Base-by-base conservation (phyloP, 768 basidiomycete species). In the Collybia nuda region DNA sequence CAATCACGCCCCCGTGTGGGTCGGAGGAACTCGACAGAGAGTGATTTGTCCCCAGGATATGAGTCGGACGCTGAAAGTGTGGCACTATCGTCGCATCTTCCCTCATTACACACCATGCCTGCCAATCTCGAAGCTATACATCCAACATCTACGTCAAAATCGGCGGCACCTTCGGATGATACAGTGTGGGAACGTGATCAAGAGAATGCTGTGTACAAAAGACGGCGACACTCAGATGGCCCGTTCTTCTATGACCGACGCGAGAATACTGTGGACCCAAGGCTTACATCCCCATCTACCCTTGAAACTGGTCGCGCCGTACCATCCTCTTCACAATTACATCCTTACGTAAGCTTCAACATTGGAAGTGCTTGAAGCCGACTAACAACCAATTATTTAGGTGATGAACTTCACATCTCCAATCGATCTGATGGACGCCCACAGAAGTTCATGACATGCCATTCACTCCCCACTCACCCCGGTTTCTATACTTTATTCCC, bases 331-430 rank as follows among this genome's bases (percentile, higher is more conserved):
- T 63, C 65, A 18, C 62, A 63, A 18, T 55, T 76, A n/a, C 74
- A 75, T 62, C 75, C 73, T 50, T 78, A 74, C 56, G 76, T 76
- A 48, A 62, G 71, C 58, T 23, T 5, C 37, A 7, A 18, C 17
- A n/a, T 35, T 22, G 22, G n/a, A 14, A 32, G 12, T 32, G 19
- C 51, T 5, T 32, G 41, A 48, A 11, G 46, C 46, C 47, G 35
- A 39, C 38, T 32, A 15, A 23, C 42, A 52, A 11, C 43, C 43
- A 26, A 56, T 41, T 28, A 56, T 41, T 28, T 48, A 78, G 76
- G 64, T 76, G 18, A 58, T 75, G 45, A 67, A 70, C 48, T 78
- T 73, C 52, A 76, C 70, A 24, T 76, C 75, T 19, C 74, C 75
- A 11, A 73, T 78, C 53, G 76, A 74, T 57, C 48, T 74, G 21